Evolutionary conservation across 108 stramenopile species (phyloP).

Genomic region (Fragilaria radians): DNA sequence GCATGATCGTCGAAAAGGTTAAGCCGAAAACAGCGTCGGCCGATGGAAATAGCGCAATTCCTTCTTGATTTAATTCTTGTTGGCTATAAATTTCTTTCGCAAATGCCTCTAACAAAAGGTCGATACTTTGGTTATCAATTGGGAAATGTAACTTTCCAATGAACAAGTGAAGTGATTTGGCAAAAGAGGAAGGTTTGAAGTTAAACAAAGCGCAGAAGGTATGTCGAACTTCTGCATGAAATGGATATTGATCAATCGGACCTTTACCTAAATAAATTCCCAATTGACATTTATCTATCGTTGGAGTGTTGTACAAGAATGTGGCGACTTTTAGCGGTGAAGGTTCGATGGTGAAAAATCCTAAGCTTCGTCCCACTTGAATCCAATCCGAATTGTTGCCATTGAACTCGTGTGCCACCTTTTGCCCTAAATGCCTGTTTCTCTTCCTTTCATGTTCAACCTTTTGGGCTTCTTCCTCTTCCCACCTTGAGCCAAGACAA

Average conservation of each 20-base stretch:
- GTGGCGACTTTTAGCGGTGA: constrained; percentile 60
- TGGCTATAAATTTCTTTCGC: constrained; percentile 64
- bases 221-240: constrained; percentile 68
- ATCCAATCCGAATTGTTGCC: constrained; percentile 69
- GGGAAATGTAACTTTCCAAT: constrained; percentile 87
- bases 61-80: constrained; percentile 22
- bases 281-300: constrained; percentile 83
- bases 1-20: constrained; percentile 91
- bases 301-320: constrained; percentile 77
- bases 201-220: constrained; percentile 68
- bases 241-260: constrained; percentile 83
- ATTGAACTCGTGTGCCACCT: constrained; percentile 79
- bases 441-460: constrained; percentile 74
- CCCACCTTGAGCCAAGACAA: constrained; percentile 1
- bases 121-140: constrained; percentile 96
- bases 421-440: constrained; percentile 65
- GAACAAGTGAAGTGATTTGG: constrained; percentile 75
- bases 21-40: constrained; percentile 93
- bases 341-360: constrained; percentile 14
- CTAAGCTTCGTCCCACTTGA: constrained; percentile 56
- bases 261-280: constrained; percentile 91
- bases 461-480: constrained; percentile 29
- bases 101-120: constrained; percentile 95
- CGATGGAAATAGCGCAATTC: constrained; percentile 43
- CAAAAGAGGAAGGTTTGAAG: constrained; percentile 65